Evolutionary conservation across 1,284 basidiomycete species (phyloP).

Genomic region (Ganoderma resinaceum): DNA sequence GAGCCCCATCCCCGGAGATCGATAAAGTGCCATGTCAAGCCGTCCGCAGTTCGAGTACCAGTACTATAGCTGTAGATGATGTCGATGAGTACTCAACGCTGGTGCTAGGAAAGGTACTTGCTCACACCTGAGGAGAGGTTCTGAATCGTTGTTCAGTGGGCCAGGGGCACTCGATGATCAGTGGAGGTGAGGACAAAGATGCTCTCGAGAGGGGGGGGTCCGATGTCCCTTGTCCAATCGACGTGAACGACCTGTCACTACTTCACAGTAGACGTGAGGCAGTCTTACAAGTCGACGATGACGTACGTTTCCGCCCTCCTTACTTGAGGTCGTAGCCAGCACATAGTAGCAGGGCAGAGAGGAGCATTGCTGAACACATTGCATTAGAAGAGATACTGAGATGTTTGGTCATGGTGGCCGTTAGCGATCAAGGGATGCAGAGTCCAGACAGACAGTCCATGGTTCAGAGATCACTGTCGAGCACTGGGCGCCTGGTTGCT

Average conservation of each 20-base stretch:
- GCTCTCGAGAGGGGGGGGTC: no score
- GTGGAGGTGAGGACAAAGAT: no score
- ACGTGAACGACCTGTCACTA: no score
- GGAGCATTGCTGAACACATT: background rate
- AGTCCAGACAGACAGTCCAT: no score
- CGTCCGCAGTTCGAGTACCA: background rate
- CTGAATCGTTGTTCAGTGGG: background rate
- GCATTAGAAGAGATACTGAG: background rate
- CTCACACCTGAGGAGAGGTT: background rate
- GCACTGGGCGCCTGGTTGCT: conserved; percentile 10
- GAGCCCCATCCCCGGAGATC: background rate
- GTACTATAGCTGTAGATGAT: background rate
- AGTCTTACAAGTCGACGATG: no score
- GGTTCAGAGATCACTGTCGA: no score
- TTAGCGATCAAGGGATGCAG: background rate
- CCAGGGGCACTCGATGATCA: background rate
- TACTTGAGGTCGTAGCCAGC: no score
- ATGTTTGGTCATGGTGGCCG: background rate
- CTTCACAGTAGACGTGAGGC: no score
- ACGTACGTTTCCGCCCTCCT: no score
- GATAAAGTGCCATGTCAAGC: background rate
- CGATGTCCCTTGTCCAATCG: no score
- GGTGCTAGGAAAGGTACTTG: background rate
- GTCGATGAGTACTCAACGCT: background rate
- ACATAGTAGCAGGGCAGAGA: background rate